A percentile compares a stretch with the other conserved stretches of the same genome.
Evolutionary conservation across 768 basidiomycete genomes (phyloP).

Genomic region (Trametes villosa): DNA sequence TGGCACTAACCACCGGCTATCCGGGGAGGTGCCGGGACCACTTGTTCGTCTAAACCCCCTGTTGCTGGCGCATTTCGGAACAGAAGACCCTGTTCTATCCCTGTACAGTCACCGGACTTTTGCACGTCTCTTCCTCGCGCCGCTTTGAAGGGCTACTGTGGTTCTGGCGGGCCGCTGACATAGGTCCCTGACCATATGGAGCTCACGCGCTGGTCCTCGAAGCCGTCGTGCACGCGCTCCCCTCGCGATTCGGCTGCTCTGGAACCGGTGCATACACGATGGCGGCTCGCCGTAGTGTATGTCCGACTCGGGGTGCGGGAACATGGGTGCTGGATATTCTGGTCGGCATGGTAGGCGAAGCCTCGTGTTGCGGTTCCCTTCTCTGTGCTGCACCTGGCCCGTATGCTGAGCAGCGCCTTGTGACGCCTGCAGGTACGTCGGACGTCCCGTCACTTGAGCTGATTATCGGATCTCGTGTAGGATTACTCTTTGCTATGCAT

Average conservation of each 20-base stretch:
- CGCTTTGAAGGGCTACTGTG: neutral
- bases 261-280: neutral
- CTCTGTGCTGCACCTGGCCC: neutral
- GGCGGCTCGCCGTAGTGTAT: neutral
- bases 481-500: too few relatives aligned
- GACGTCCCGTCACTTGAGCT: too few relatives aligned
- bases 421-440: too few relatives aligned
- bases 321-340: neutral
- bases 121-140: too few relatives aligned
- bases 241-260: neutral
- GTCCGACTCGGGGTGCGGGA: neutral
- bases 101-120: neutral
- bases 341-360: neutral
- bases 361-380: neutral
- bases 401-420: neutral
- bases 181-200: neutral
- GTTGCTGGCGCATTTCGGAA: neutral
- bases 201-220: neutral
- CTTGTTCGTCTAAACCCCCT: too few relatives aligned
- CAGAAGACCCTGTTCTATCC: neutral
- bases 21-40: too few relatives aligned
- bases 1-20: too few relatives aligned
- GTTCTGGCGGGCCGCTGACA: neutral
- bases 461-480: too few relatives aligned
- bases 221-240: neutral